Evolutionary conservation across 192 early-diverging fungal species (phyloP), one percentile per base, ranked within the genome.

Genomic region (Coemansia brasiliensis): DNA sequence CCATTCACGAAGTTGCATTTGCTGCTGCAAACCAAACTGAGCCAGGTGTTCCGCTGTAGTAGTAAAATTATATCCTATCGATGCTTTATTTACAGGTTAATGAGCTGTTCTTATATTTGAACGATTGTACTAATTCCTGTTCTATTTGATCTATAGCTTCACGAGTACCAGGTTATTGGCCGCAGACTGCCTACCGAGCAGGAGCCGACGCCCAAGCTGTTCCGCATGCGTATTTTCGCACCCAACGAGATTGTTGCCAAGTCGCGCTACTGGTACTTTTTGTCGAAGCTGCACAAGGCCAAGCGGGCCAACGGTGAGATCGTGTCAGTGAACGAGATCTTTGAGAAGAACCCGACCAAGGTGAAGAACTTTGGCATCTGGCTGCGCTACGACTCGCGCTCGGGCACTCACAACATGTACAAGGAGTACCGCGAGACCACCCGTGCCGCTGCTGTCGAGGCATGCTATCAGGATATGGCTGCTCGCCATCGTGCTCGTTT

Each of bases 391-490:
- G 89, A 98, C 83, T 98, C 96, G 60, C 93, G 96, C 80, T 95
- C 94, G 40, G 96, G 96, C 65, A 99, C 95, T 61, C 97, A 99
- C 94, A 99, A 98, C 92, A 98, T 98, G 95, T 98, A 98, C 92
- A 98, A 98, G 91, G 96, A 98, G 88, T 99, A 96, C 92, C 91
- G 97, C 69, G 94, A 98, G 85, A 82, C 98, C 68, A 82, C 86
- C 69, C 90, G 97, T 67, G 72, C 71, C 18, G 88, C 74, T 46
- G 90, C 88, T 29, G 88, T 90, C 15, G 71, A 83, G 59, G 37
- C 86, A 8, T 87, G 86, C 82, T 90, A 94, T 89, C 91, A 94
- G 84, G 94, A 98, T 83, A 96, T 98, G 96, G 94, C 96, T 67
- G 90, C 96, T 52, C 94, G 93, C 72, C 96, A 97, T 83, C 93